Percentiles rank a stretch among this genome's conserved stretches.
Evolutionary conservation across 768 basidiomycete genomes (phyloP).

Genomic region (Strobilomyces echinocephalus): DNA sequence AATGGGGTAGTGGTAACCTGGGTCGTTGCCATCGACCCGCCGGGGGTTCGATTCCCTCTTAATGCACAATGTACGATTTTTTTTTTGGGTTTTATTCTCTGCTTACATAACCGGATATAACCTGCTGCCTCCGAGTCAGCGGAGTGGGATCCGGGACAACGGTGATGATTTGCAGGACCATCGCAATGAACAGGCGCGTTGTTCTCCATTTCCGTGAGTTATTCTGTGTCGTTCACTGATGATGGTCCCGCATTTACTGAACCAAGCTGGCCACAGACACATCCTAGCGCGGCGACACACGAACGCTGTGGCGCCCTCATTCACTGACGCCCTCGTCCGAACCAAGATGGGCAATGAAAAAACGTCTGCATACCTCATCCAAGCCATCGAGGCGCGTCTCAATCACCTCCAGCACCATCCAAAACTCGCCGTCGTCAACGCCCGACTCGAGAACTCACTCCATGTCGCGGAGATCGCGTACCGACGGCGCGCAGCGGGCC

Average conservation of each 20-base stretch:
- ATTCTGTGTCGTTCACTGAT: background rate
- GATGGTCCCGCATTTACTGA: background rate
- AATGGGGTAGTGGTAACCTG: slow-evolving; percentile 67
- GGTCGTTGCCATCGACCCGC: slow-evolving; percentile 77
- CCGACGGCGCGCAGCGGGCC: slow-evolving; percentile 52
- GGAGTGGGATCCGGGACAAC: background rate
- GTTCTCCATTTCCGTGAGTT: slow-evolving; percentile 14
- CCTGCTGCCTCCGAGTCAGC: too few species aligned
- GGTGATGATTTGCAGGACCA: background rate
- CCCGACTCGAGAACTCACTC: slow-evolving; percentile 35
- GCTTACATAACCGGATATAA: too few species aligned
- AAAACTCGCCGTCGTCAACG: slow-evolving; percentile 37
- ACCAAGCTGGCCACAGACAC: slow-evolving; percentile 1
- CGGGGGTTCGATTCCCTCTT: slow-evolving; percentile 75
- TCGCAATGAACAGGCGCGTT: background rate
- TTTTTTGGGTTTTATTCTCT: background rate
- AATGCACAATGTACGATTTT: slow-evolving; percentile 10
- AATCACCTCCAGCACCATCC: slow-evolving; percentile 48
- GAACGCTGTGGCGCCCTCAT: slow-evolving; percentile 39
- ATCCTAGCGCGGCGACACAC: slow-evolving; percentile 1
- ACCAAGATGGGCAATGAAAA: slow-evolving; percentile 90
- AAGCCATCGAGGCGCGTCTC: slow-evolving; percentile 75
- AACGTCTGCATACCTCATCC: slow-evolving; percentile 83
- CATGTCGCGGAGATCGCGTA: slow-evolving; percentile 30
- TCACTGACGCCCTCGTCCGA: slow-evolving; percentile 72